These are phyloP conservation scores for Coccomyxa sp. DNA, from an alignment of 139 green algal genomes.

Conservation along the genomic window DNA sequence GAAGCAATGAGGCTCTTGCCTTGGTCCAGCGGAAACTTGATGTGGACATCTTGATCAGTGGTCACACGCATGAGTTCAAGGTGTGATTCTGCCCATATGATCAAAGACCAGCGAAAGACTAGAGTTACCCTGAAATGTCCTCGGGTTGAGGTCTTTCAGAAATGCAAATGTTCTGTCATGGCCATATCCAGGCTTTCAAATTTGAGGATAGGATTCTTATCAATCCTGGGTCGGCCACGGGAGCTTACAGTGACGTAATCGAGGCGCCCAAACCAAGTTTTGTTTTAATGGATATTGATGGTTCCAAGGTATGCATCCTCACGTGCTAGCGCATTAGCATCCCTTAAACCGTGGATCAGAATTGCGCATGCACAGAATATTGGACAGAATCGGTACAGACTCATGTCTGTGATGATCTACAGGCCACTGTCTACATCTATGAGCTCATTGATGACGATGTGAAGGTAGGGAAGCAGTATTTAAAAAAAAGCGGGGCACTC, in stretches of 20 bases:
- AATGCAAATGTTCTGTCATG: background rate
- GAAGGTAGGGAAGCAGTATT: constrained; percentile 82
- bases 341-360: too few relatives aligned
- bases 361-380: too few relatives aligned
- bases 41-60: constrained; percentile 90
- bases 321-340: background rate
- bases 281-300: constrained; percentile 95
- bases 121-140: background rate
- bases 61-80: constrained; percentile 89
- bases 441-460: constrained; percentile 74
- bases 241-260: constrained; percentile 64
- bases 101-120: background rate
- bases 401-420: background rate
- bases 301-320: constrained; percentile 42
- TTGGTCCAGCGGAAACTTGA: constrained; percentile 79
- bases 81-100: constrained; percentile 12
- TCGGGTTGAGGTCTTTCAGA: background rate
- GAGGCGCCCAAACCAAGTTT: constrained; percentile 69
- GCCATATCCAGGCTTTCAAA: constrained; percentile 46
- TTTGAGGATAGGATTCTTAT: constrained; percentile 81
- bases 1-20: constrained; percentile 67
- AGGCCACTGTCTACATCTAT: constrained; percentile 93
- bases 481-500: background rate
- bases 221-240: constrained; percentile 91
- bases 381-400: too few relatives aligned